Conservation (phyloP, 2,329 filamentous ascomycete species). For the Myriangium duriaei region DNA sequence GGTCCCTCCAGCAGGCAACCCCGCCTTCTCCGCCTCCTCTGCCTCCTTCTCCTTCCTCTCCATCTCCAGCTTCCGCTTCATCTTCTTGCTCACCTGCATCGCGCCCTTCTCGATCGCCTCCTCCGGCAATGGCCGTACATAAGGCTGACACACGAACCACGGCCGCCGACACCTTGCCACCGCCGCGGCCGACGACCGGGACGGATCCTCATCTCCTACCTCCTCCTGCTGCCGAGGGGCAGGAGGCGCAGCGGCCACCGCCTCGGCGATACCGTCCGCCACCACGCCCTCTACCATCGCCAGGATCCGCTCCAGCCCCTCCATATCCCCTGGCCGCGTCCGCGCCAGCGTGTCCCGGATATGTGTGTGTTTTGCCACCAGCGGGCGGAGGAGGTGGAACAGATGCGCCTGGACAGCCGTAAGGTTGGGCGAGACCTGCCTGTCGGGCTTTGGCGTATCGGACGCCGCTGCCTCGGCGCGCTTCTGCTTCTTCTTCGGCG, state of each 20-base stretch:
- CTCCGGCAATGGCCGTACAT: conserved; percentile 72
- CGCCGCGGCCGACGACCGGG: conserved; percentile 39
- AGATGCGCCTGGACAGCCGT: conserved; percentile 78
- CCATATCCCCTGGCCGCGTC: conserved; percentile 56
- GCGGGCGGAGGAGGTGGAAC: conserved; percentile 77
- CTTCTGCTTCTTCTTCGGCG: conserved; percentile 33
- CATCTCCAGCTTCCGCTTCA: conserved; percentile 26
- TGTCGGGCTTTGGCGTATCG: conserved; percentile 33
- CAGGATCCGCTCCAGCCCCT: conserved; percentile 65
- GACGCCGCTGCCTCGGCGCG: conserved; percentile 28
- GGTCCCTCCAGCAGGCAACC: conserved; percentile 16
- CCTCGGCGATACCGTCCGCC: conserved; percentile 47
- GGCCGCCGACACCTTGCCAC: conserved; percentile 65
- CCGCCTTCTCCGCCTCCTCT: conserved; percentile 18
- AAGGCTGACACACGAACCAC: conserved; percentile 84
- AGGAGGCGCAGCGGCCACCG: conserved; percentile 16
- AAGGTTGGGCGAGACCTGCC: conserved; percentile 42
- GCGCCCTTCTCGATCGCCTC: conserved; percentile 78
- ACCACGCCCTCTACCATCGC: conserved; percentile 62
- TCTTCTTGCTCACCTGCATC: conserved; percentile 60
- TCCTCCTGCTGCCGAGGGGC: conserved; percentile 14
- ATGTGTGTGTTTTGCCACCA: conserved; percentile 68
- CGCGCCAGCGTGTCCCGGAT: conserved; percentile 74
- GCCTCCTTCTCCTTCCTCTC: conserved; percentile 23
- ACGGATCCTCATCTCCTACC: conserved; percentile 15